phyloP scores from a whole-genome alignment of 1,284 basidiomycete species.

The Tylopilus microsporus region DNA sequence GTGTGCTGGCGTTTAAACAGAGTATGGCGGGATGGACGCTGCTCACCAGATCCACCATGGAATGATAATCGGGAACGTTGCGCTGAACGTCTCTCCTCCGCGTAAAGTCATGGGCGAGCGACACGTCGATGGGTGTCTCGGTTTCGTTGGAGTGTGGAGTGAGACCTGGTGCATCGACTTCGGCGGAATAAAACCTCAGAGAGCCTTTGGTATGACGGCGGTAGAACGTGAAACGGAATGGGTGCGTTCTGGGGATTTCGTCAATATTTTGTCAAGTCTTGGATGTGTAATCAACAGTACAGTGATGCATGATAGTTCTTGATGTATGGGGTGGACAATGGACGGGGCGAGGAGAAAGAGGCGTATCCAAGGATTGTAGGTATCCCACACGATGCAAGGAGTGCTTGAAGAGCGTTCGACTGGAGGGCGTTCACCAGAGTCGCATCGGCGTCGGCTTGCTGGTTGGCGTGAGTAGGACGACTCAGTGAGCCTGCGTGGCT shows the following conservation, averaged over 20 bases:
- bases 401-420: slow-evolving; percentile 5
- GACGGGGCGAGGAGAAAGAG: slow-evolving; percentile 13
- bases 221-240: slow-evolving; percentile 44
- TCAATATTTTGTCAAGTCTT: slow-evolving; percentile 12
- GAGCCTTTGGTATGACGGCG: slow-evolving; percentile 43
- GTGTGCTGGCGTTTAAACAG: not conserved
- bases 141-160: slow-evolving; percentile 10
- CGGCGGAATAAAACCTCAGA: slow-evolving; percentile 54
- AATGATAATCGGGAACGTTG: slow-evolving; percentile 12
- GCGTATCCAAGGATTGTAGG: slow-evolving; percentile 28
- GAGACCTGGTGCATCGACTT: slow-evolving; percentile 33
- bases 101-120: slow-evolving; percentile 28
- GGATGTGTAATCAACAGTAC: slow-evolving; percentile 9
- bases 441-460: slow-evolving; percentile 23
- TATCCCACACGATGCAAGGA: slow-evolving; percentile 19
- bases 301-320: slow-evolving; percentile 15
- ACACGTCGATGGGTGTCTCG: slow-evolving; percentile 16
- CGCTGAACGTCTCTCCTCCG: slow-evolving; percentile 3
- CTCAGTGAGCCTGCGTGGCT: not conserved
- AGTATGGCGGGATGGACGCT: not conserved
- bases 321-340: slow-evolving; percentile 16
- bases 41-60: slow-evolving; percentile 25
- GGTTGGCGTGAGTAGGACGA: slow-evolving; percentile 3
- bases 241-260: slow-evolving; percentile 16
- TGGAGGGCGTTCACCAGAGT: slow-evolving; percentile 12